These are phyloP conservation scores for Alnus glutinosa DNA, from an alignment of 306 rosid genomes.

Conservation along the genomic window DNA sequence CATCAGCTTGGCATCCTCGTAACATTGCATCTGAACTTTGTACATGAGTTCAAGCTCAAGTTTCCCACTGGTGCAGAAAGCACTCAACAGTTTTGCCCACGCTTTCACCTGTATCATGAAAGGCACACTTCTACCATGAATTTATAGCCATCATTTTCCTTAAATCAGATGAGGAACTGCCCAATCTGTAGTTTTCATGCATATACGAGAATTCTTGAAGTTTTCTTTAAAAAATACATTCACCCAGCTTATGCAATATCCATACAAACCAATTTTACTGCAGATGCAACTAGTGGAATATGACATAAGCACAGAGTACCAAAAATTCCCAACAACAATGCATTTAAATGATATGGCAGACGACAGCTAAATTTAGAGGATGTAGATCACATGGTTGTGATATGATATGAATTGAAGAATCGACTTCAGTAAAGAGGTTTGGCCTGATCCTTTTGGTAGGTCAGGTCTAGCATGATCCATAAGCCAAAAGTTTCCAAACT, in stretches of 20 bases:
- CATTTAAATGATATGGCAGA: not conserved
- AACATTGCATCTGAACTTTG: constrained; percentile 99
- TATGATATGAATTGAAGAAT: not conserved
- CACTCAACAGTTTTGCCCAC: constrained; percentile 85
- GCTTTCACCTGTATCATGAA: constrained; percentile 72
- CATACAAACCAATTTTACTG: not conserved
- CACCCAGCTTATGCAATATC: constrained; percentile 1
- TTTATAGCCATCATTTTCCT: not conserved
- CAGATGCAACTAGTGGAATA: not conserved
- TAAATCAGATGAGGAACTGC: not conserved
- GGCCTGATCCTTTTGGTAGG: not conserved
- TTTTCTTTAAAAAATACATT: constrained; percentile 3
- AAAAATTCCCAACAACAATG: not conserved
- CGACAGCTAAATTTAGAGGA: not conserved
- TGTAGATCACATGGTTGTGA: not conserved
- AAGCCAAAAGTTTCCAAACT: not conserved
- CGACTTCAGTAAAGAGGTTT: not conserved
- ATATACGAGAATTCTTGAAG: not conserved
- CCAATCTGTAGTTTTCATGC: not conserved
- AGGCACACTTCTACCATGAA: constrained; percentile 2
- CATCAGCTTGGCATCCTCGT: constrained; percentile 99
- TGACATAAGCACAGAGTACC: not conserved
- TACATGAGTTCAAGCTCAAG: constrained; percentile 97
- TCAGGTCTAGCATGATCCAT: not conserved
- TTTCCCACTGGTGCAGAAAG: constrained; percentile 90